Percentiles rank a stretch among this genome's conserved stretches.
These are phyloP conservation scores for Arxiozyma bovina DNA, from an alignment of 1,139 yeast genomes.

Conservation along the genomic window DNA sequence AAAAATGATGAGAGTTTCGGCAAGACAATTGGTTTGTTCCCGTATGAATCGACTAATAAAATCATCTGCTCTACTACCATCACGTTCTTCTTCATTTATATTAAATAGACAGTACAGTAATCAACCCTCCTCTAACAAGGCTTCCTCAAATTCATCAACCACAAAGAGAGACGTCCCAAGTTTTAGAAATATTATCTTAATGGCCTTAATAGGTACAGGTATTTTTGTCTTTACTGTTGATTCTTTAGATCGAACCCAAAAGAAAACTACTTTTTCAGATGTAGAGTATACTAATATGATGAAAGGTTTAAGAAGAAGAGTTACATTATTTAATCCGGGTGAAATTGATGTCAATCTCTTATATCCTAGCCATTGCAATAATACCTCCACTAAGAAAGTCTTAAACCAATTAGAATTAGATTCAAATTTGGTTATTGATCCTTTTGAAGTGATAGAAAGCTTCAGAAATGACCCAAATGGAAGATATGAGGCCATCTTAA, in stretches of 20 bases:
- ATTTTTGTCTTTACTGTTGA: conserved; percentile 46
- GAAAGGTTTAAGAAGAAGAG: conserved; percentile 48
- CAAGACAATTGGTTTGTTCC: neutral
- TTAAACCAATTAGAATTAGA: conserved; percentile 6
- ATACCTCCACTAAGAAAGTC: neutral
- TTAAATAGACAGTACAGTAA: neutral
- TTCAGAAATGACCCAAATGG: conserved; percentile 38
- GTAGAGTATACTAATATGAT: conserved; percentile 49
- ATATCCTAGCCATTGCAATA: neutral
- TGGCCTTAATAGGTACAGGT: conserved; percentile 45
- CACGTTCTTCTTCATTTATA: too few species aligned
- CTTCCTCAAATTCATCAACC: neutral
- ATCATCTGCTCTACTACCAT: neutral
- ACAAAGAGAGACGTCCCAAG: conserved; percentile 30
- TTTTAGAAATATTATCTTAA: conserved; percentile 41
- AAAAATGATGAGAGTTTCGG: neutral
- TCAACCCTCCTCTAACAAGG: neutral
- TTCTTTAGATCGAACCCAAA: conserved; percentile 44
- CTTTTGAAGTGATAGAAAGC: conserved; percentile 38
- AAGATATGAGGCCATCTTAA: conserved; percentile 37
- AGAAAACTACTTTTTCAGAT: conserved; percentile 47
- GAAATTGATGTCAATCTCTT: conserved; percentile 15
- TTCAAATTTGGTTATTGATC: conserved; percentile 38
- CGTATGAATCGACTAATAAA: neutral
- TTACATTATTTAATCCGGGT: conserved; percentile 34